A percentile compares a stretch with the other conserved stretches of the same genome.
phyloP scores from a whole-genome alignment of 129 eudicot genomes.

The Centella asiatica region DNA sequence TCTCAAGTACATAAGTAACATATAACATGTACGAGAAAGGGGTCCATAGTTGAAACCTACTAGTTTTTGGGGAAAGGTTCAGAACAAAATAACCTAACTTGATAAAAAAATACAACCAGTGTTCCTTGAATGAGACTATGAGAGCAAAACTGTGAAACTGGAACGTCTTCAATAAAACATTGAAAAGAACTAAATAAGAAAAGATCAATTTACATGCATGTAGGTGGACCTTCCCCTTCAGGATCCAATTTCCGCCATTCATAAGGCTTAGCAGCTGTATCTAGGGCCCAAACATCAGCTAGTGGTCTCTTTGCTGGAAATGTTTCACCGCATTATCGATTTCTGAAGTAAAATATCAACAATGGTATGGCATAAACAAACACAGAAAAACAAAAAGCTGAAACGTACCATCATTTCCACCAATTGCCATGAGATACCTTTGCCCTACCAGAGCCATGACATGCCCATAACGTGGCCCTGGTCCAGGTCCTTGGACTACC shows the following conservation, averaged over 20 bases:
- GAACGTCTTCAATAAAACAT: not conserved
- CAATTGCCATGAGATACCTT: slow-evolving; percentile 95
- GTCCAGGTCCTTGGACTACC: slow-evolving; percentile 98
- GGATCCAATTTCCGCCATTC: slow-evolving; percentile 98
- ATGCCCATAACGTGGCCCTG: slow-evolving; percentile 97
- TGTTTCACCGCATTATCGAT: slow-evolving; percentile 7
- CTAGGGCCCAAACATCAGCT: slow-evolving; percentile 99
- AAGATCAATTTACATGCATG: slow-evolving; percentile 66
- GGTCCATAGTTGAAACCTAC: too few species aligned
- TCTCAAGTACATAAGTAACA: too few species aligned
- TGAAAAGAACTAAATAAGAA: not conserved
- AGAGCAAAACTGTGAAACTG: not conserved
- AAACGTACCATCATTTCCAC: slow-evolving; percentile 91
- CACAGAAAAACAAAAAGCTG: not conserved
- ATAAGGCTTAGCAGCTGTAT: slow-evolving; percentile 98
- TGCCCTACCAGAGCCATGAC: slow-evolving; percentile 99
- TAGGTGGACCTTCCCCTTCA: slow-evolving; percentile 99
- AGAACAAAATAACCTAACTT: not conserved
- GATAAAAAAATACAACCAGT: not conserved
- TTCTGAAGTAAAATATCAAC: not conserved
- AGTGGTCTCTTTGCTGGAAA: slow-evolving; percentile 87
- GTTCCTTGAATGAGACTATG: not conserved
- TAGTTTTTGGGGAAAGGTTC: too few species aligned
- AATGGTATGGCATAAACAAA: not conserved
- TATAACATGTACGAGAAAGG: too few species aligned